Evolutionary conservation across 345 rosid species (phyloP), one percentile per base, ranked within the genome.

Genomic region (Gossypium ekmanianum): DNA sequence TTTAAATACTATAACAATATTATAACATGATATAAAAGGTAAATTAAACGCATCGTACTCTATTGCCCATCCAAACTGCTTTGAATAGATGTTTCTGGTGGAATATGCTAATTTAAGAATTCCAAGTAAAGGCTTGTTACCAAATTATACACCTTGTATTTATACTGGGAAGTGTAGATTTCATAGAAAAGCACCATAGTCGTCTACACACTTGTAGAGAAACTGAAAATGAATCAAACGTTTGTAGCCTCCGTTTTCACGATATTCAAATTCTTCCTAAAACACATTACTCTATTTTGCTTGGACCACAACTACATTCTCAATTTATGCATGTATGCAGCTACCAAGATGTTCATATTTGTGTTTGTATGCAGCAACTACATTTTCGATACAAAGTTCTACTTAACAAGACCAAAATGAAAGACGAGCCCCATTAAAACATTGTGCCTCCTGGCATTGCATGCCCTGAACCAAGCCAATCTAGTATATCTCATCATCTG

Each of bases 401-500:
- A 72, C 22, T 9, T 24, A 51, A 55, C 56, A 27, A 63, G 44
- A 48, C 65, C 12, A 78, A 58, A 65, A 9, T 11, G 62, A 57
- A 72, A 58, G 9, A 3, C 16, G 45, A 72, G 22, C 48, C 66
- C 55, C 66, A 20, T 48, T 1, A 75, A 69, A 13, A 47, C 20
- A 22, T 72, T 16, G 73, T 78, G 83, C 95, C 94, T 77, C 18
- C 39, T 61, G 75, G 75, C 61, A 70, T 50, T 59, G 24, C 47
- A 43, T 9, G 59, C 56, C 57, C 71, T 5, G 41, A 34, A 34
- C 41, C 57, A 54, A 43, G 1, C 77, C 84, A 91, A 11, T 39
- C 64, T 61, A 61, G 88, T 80, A 90, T 75, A 95, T 91, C 83
- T 95, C 98, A 65, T 93, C 97, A 68, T 93, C 97, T 13, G 99